A percentile compares a stretch with the other conserved stretches of the same genome.
These are phyloP conservation scores for Ilex paraguariensis DNA, from an alignment of 305 asterid genomes.

Conservation along the genomic window DNA sequence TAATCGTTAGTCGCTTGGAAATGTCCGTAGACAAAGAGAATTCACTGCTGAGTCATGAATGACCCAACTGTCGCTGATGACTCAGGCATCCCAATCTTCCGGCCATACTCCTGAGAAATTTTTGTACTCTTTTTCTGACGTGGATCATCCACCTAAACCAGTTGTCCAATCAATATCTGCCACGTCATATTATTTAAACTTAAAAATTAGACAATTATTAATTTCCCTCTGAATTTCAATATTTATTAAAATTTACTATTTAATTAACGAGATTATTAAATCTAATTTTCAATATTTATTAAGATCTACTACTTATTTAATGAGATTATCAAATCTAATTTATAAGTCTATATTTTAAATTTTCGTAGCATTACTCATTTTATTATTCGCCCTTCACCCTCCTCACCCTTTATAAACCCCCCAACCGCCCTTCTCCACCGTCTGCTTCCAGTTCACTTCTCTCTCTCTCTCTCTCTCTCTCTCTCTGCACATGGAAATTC, in stretches of 20 bases:
- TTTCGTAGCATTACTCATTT: too few species aligned
- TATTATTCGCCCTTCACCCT: conserved; percentile 2
- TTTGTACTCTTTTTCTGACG: conserved; percentile 14
- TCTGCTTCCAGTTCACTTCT: conserved; percentile 17
- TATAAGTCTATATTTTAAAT: too few species aligned
- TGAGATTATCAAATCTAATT: too few species aligned
- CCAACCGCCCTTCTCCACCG: conserved; percentile 1
- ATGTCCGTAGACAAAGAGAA: too few species aligned
- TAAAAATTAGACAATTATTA: too few species aligned
- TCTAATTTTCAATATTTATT: too few species aligned
- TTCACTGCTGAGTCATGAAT: conserved; percentile 41
- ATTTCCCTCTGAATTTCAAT: too few species aligned
- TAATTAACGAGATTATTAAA: too few species aligned
- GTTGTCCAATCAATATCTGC: conserved; percentile 19
- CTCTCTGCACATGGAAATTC: conserved; percentile 45
- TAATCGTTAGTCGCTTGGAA: too few species aligned
- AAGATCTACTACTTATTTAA: too few species aligned
- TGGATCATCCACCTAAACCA: conserved; percentile 6
- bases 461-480: conserved; percentile 1
- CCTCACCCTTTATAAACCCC: conserved; percentile 18
- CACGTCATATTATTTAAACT: too few species aligned
- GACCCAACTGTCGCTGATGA: conserved; percentile 15
- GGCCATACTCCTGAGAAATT: not conserved
- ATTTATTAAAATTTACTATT: too few species aligned
- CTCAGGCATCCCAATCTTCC: not conserved